Evolutionary conservation across 2,329 filamentous ascomycete species (phyloP).

Genomic region (Ceratocystis huliohia): DNA sequence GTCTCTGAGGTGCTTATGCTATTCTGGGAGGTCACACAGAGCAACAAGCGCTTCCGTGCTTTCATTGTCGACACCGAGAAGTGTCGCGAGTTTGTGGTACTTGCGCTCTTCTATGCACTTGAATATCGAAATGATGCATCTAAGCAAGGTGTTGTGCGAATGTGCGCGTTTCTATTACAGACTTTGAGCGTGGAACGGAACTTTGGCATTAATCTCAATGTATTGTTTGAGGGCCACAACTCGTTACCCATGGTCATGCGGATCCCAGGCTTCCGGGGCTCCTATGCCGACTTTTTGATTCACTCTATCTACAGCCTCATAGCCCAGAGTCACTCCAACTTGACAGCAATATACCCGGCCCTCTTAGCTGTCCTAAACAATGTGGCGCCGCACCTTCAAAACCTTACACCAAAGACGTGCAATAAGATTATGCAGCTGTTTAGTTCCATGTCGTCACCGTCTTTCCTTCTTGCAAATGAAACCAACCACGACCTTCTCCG

Average conservation of each 20-base stretch:
- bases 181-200: conserved; percentile 86
- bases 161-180: conserved; percentile 95
- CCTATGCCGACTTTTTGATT: conserved; percentile 87
- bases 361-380: conserved; percentile 89
- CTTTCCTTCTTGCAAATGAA: conserved; percentile 84
- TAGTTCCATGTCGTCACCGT: conserved; percentile 82
- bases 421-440: conserved; percentile 79
- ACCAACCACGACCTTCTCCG: conserved; percentile 71
- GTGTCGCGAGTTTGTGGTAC: conserved; percentile 81
- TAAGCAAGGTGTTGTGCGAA: conserved; percentile 83
- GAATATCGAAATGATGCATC: conserved; percentile 76
- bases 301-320: conserved; percentile 91
- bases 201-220: conserved; percentile 83
- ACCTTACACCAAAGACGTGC: conserved; percentile 60
- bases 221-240: conserved; percentile 76
- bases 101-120: conserved; percentile 84
- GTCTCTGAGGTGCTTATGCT: conserved; percentile 93
- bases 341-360: conserved; percentile 85
- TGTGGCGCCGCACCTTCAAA: conserved; percentile 70
- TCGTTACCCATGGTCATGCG: conserved; percentile 71
- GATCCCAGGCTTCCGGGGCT: conserved; percentile 72
- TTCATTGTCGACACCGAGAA: conserved; percentile 95
- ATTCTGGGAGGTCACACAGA: conserved; percentile 94
- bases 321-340: conserved; percentile 76
- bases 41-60: conserved; percentile 91